Evolutionary conservation across 1,284 basidiomycete species (phyloP).

Genomic region (Ustilago bromivora): DNA sequence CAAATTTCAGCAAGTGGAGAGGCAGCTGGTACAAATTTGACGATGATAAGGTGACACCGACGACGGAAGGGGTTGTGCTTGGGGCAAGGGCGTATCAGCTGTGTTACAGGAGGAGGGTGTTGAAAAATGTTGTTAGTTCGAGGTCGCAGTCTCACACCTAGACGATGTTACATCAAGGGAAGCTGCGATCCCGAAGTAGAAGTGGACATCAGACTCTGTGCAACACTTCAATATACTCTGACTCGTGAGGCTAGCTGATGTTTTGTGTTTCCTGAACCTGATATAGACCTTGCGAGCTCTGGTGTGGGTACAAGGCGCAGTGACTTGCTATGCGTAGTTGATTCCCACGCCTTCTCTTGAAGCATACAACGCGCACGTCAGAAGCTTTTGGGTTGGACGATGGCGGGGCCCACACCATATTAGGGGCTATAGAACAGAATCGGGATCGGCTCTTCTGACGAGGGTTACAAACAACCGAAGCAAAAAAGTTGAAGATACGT

Average conservation of each 20-base stretch:
- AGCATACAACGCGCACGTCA: too few relatives aligned
- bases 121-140: conserved; percentile 50
- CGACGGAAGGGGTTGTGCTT: conserved; percentile 49
- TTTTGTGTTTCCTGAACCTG: too few relatives aligned
- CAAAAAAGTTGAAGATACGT: too few relatives aligned
- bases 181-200: not conserved
- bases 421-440: too few relatives aligned
- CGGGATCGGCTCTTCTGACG: too few relatives aligned
- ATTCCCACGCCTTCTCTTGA: too few relatives aligned
- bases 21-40: conserved; percentile 91
- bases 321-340: too few relatives aligned
- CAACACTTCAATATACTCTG: not conserved
- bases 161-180: not conserved
- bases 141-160: conserved; percentile 2
- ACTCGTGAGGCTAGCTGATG: not conserved
- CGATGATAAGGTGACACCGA: conserved; percentile 79
- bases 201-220: not conserved
- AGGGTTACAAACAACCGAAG: too few relatives aligned
- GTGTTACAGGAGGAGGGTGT: conserved; percentile 56
- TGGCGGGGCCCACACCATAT: too few relatives aligned
- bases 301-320: too few relatives aligned
- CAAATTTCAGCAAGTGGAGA: conserved; percentile 81
- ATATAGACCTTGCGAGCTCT: too few relatives aligned
- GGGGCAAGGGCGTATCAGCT: conserved; percentile 63
- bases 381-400: too few relatives aligned